Conservation (phyloP, 2,329 filamentous ascomycete genomes). For the Aspergillus brunneoviolaceus region DNA sequence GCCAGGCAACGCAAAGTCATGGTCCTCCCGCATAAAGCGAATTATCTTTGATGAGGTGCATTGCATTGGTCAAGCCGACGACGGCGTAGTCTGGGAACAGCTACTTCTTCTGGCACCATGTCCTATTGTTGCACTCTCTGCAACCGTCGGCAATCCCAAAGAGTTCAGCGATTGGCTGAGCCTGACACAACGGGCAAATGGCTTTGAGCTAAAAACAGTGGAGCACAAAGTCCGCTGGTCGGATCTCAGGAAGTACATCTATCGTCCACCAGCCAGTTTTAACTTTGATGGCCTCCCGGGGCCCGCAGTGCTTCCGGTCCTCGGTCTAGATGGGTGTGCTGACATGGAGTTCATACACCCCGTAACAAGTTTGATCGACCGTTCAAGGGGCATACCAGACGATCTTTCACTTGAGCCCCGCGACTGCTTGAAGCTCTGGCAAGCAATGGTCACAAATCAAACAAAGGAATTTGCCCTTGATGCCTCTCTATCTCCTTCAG, state of each 20-base stretch:
- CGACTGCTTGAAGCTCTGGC: slow-evolving; percentile 68
- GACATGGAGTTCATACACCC: slow-evolving; percentile 66
- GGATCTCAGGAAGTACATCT: slow-evolving; percentile 73
- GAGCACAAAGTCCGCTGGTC: slow-evolving; percentile 70
- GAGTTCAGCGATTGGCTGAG: slow-evolving; percentile 70
- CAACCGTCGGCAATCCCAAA: slow-evolving; percentile 72
- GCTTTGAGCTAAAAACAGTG: slow-evolving; percentile 66
- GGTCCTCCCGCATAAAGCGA: slow-evolving; percentile 66
- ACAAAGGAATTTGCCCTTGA: slow-evolving; percentile 51
- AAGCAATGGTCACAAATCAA: slow-evolving; percentile 60
- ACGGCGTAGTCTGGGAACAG: slow-evolving; percentile 77
- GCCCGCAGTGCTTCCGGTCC: slow-evolving; percentile 16
- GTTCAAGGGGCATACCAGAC: slow-evolving; percentile 61
- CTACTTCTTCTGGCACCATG: slow-evolving; percentile 71
- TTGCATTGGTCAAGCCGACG: slow-evolving; percentile 73
- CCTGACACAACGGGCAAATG: slow-evolving; percentile 62
- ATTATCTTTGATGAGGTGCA: slow-evolving; percentile 85
- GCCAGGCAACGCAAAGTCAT: slow-evolving; percentile 64
- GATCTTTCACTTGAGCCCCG: slow-evolving; percentile 69
- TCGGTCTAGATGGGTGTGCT: slow-evolving; percentile 50
- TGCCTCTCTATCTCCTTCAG: slow-evolving; percentile 22
- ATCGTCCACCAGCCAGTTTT: slow-evolving; percentile 52
- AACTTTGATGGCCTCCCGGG: slow-evolving; percentile 54
- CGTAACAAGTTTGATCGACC: slow-evolving; percentile 61
- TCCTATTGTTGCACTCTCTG: slow-evolving; percentile 75